Evolutionary conservation across 345 rosid genomes (phyloP).

Genomic region (Melastoma malabathricum): DNA sequence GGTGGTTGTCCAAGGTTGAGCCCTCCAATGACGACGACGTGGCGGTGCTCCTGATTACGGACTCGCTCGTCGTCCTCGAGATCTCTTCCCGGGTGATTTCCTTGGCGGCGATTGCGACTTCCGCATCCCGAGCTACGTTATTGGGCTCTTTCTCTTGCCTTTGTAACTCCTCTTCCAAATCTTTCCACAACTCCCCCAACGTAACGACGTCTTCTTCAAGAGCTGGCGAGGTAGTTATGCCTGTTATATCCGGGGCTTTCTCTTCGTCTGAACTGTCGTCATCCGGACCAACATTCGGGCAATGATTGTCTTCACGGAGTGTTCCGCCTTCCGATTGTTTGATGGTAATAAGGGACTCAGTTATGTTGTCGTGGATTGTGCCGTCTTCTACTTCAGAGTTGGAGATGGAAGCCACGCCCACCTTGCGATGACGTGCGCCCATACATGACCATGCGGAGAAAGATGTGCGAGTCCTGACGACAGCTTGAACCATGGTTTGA

Average conservation of each 20-base stretch:
- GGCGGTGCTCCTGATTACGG: conserved; percentile 20
- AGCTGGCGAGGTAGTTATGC: conserved; percentile 21
- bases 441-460: conserved; percentile 88
- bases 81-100: conserved; percentile 71
- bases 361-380: conserved; percentile 26
- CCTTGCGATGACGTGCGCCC: conserved; percentile 67
- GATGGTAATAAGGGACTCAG: conserved; percentile 26
- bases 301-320: conserved; percentile 19
- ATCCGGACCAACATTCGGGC: conserved; percentile 36
- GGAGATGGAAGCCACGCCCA: conserved; percentile 17
- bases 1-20: conserved; percentile 38
- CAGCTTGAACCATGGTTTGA: conserved; percentile 81
- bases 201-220: conserved; percentile 35
- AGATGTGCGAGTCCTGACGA: conserved; percentile 63
- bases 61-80: conserved; percentile 27
- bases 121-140: conserved; percentile 49
- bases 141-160: conserved; percentile 46
- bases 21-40: conserved; percentile 6
- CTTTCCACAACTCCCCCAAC: conserved; percentile 79
- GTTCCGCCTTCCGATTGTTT: conserved; percentile 15
- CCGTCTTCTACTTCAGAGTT: conserved; percentile 32
- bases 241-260: conserved; percentile 33
- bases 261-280: conserved; percentile 52
- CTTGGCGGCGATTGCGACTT: conserved; percentile 50
- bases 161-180: conserved; percentile 71